Percentiles rank a stretch among this genome's conserved stretches.
phyloP scores from a whole-genome alignment of 257 asterid species.

The Vinca minor region DNA sequence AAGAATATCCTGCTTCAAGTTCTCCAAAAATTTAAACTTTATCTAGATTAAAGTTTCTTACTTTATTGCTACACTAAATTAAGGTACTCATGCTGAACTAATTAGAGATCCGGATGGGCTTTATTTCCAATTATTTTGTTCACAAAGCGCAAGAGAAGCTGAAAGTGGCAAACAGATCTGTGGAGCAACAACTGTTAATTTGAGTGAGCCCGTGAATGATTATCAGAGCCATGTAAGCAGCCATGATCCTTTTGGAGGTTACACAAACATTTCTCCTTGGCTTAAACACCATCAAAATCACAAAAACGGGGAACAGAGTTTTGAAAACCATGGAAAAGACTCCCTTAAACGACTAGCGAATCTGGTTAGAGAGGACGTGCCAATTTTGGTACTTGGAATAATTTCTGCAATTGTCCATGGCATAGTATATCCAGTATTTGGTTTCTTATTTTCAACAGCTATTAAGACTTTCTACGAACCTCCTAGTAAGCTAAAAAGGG shows the following conservation, averaged over 20 bases:
- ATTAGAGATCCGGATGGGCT: slow-evolving; percentile 16
- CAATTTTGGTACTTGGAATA: slow-evolving; percentile 23
- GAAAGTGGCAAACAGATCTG: background rate
- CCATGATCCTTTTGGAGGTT: background rate
- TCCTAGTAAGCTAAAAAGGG: slow-evolving; percentile 13
- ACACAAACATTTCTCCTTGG: background rate
- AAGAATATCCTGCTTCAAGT: background rate
- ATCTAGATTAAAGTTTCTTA: background rate
- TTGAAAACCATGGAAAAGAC: slow-evolving; percentile 9
- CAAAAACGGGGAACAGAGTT: background rate
- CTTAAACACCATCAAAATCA: background rate
- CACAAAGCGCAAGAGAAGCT: slow-evolving; percentile 9
- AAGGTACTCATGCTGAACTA: slow-evolving; percentile 28
- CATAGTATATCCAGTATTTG: slow-evolving; percentile 18
- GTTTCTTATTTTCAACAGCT: slow-evolving; percentile 20
- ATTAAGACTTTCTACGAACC: slow-evolving; percentile 25
- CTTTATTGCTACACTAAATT: background rate
- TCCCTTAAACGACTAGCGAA: slow-evolving; percentile 11
- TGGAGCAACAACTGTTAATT: background rate
- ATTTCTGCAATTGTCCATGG: slow-evolving; percentile 20
- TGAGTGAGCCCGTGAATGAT: background rate
- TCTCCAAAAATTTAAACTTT: background rate
- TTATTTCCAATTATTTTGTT: slow-evolving; percentile 17
- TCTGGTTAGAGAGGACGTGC: slow-evolving; percentile 19
- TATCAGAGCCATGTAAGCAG: background rate